phyloP scores from a whole-genome alignment of 495 filamentous ascomycete genomes.

The Neurospora sp. region DNA sequence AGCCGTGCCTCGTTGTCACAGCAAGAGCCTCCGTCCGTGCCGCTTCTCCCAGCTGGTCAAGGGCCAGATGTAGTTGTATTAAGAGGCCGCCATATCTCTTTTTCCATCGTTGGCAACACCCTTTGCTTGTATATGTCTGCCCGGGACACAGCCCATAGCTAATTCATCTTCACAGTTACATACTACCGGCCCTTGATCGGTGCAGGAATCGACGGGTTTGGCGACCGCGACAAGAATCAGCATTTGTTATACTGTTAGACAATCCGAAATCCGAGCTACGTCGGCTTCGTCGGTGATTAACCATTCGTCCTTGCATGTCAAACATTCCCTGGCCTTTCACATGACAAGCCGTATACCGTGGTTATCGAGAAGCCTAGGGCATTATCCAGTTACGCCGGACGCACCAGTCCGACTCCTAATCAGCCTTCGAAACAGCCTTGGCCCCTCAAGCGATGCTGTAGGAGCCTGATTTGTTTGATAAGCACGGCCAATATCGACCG shows the following conservation, averaged over 20 bases:
- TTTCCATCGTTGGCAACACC: not conserved
- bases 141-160: not conserved
- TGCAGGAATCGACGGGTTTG: not conserved
- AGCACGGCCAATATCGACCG: not conserved
- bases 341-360: not conserved
- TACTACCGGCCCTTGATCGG: not conserved
- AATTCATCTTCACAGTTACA: not conserved
- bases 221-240: not conserved
- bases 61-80: not conserved
- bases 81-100: not conserved
- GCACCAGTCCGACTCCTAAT: not conserved
- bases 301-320: not conserved
- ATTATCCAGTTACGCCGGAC: not conserved
- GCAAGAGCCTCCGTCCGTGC: not conserved
- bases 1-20: not conserved
- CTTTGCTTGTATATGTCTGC: not conserved
- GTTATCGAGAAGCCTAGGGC: not conserved
- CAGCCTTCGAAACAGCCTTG: not conserved
- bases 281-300: not conserved
- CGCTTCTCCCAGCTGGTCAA: not conserved
- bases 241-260: not conserved
- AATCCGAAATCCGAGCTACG: not conserved
- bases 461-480: not conserved
- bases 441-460: not conserved
- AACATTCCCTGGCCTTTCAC: not conserved